Evolutionary conservation across 2,329 filamentous ascomycete genomes (phyloP).

Genomic region (Curvularia sp.): DNA sequence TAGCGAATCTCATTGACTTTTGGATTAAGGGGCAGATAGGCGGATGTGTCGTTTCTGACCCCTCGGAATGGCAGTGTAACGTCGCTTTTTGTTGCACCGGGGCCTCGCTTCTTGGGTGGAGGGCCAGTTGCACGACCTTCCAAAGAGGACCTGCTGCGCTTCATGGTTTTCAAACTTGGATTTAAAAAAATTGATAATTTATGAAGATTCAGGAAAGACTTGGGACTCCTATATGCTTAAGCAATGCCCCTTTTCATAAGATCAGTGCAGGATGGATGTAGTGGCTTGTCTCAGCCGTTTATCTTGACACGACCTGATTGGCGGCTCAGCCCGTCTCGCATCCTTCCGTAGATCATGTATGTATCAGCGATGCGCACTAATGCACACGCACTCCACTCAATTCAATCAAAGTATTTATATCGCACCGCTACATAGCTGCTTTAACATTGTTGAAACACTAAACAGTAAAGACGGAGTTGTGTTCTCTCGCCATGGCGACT

Average conservation of each 20-base stretch:
- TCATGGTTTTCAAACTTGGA: background rate
- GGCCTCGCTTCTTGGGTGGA: background rate
- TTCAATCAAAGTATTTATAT: background rate
- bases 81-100: background rate
- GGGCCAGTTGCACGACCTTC: background rate
- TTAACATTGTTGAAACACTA: background rate
- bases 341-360: background rate
- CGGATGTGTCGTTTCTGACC: background rate
- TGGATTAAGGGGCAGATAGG: slow-evolving; percentile 1
- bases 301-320: background rate
- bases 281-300: background rate
- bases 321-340: background rate
- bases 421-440: background rate
- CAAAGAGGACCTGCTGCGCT: background rate
- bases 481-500: background rate
- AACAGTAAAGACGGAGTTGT: background rate
- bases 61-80: slow-evolving; percentile 1
- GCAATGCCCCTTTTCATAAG: background rate
- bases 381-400: background rate
- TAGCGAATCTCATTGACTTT: slow-evolving; percentile 3
- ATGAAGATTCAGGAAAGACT: background rate
- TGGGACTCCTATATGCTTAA: background rate
- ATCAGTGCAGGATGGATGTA: background rate
- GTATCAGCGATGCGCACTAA: background rate
- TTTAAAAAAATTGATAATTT: background rate